phyloP scores from a whole-genome alignment of 441 rosid species.

The Pelargonium citronellum region DNA sequence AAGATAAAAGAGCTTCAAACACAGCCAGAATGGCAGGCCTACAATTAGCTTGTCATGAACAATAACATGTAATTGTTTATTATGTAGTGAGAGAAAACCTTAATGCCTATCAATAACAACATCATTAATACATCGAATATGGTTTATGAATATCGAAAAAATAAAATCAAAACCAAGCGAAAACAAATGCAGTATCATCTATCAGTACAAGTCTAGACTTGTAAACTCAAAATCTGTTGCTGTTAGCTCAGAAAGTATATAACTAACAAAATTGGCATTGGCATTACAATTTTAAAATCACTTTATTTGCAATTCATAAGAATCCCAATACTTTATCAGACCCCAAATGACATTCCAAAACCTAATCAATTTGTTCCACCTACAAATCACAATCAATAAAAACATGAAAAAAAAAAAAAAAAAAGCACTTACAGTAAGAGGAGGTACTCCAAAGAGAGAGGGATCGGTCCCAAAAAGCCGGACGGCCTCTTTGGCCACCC shows the following conservation, averaged over 20 bases:
- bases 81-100: background rate
- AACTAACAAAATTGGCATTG: background rate
- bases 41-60: background rate
- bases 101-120: background rate
- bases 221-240: background rate
- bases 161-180: background rate
- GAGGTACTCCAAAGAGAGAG: slow-evolving; percentile 19
- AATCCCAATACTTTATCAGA: background rate
- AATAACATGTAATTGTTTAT: background rate
- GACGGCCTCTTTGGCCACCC: slow-evolving; percentile 22
- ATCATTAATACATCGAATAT: background rate
- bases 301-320: no score
- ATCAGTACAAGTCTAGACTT: background rate
- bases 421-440: slow-evolving; percentile 28
- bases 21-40: background rate
- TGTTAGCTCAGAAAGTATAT: background rate
- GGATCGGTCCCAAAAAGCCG: slow-evolving; percentile 27
- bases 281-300: no score
- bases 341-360: background rate
- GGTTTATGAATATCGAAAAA: background rate
- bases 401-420: slow-evolving; percentile 1
- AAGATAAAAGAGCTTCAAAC: background rate
- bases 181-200: background rate
- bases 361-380: background rate
- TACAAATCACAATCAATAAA: background rate